Evolutionary conservation across 805 yeast species (phyloP), one percentile per base, ranked within the genome.

Genomic region (Wickerhamiella brachini): DNA sequence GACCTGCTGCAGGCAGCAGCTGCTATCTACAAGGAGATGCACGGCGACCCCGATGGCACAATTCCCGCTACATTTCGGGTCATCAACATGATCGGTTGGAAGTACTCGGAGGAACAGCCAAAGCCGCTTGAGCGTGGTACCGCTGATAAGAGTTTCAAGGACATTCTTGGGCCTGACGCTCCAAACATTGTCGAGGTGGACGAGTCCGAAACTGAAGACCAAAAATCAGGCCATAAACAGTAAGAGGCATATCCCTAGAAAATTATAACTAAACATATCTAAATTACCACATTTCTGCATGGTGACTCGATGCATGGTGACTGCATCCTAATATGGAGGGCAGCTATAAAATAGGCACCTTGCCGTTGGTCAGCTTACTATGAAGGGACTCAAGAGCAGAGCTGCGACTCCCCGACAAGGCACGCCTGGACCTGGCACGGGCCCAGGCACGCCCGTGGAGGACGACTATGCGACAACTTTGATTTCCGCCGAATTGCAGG

Each of bases 61-160:
- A 63, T 85, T n/a, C 95, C 95, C 1, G 88, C 86, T 9, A 85
- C 95, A 0, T 86, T 77, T 66, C 70, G 86, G 54, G 77, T 86
- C 50, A 77, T 85, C 23, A 83, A 81, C 62, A 81, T 85, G 87
- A 83, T 86, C 62, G 95, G 95, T 2, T 86, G 95, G 95, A 86
- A 84, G 63, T 79, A 81, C 56, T 75, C 85, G 50, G 76, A 77
- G 6, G 62, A 66, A 48, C 86, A 84, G 62, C 87, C 89, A 2
- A 70, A 80, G 61, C 90, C 95, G 1, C 72, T 84, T 53, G 74
- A 74, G 48, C 71, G 94, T 55, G 95, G 95, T 1, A 61, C 83
- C 20, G 93, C 81, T 1, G 78, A 80, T 59, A 73, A 85, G 42
- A 79, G 71, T 54, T 67, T 85, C 60, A 81, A 82, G 62, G 89